Evolutionary conservation across 805 yeast species (phyloP), one percentile per base, ranked within the genome.

Genomic region (Candida nonsorbophila): DNA sequence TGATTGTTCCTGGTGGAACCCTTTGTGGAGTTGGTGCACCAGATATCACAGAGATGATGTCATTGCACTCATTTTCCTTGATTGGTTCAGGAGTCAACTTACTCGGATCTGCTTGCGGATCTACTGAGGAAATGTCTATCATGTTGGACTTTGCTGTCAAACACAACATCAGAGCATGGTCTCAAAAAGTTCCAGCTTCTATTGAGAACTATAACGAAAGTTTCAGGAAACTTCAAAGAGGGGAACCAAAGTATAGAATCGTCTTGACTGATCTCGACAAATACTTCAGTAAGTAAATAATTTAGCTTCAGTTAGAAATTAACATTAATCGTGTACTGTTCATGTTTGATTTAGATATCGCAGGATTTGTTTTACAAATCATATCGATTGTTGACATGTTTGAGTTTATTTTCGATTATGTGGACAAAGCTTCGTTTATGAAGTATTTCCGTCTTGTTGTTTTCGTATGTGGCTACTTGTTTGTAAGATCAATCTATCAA

Each of bases 391-490:
- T n/a, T n/a, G 22, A 26, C 10, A 44, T 60, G 37, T 47, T 54
- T 22, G 58, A 51, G 27, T 45, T 57, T 30, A 46, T 61, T 30
- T 58, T 55, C 40, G 54, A 58, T 24, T 53, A 54, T 45, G 55
- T 58, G 17, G 62, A 62, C 14, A 42, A 55, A 26, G 69, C 62
- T 3, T 61, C 61, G 6, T 52, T 75, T 37, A 65, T 60, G 41
- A 56, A 69, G 34, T 60, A 66, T 44, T 62, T 72, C 33, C 54
- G 69, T 18, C 50, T 77, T 32, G 58, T 71, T 27, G 45, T 74
- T 9, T 53, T 77, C 21, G 62, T 79, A n/a, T 77, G 84, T 38
- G 80, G 80, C 7, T 82, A 83, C 50, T 41, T 76, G 19, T 54
- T 81, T 26, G 36, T 75, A 36, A 72, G 88, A 50, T 69, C 70